Evolutionary conservation across 2,329 filamentous ascomycete species (phyloP).

Genomic region (Neonectria magnoliae): DNA sequence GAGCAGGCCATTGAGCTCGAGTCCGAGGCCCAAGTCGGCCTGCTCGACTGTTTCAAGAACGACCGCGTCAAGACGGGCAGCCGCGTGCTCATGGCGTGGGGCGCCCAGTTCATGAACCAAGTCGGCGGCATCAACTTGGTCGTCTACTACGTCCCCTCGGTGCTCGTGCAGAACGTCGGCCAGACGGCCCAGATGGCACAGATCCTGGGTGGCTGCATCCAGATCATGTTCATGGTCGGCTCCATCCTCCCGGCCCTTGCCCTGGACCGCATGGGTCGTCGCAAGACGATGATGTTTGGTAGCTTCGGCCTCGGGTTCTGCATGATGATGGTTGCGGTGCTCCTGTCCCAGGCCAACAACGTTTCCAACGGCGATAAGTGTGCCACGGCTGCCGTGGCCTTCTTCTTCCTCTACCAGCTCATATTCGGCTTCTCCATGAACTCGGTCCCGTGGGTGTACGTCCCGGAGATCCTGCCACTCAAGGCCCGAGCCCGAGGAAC

Average conservation of each 20-base stretch:
- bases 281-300: conserved; percentile 57
- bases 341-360: conserved; percentile 30
- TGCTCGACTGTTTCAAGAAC: conserved; percentile 27
- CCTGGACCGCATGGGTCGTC: conserved; percentile 51
- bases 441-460: conserved; percentile 31
- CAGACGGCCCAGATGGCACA: conserved; percentile 43
- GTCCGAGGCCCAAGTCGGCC: conserved; percentile 20
- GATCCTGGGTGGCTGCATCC: conserved; percentile 50
- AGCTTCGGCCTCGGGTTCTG: conserved; percentile 40
- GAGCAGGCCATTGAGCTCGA: conserved; percentile 55
- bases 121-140: conserved; percentile 58
- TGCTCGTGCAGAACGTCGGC: conserved; percentile 47
- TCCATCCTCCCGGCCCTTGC: conserved; percentile 47
- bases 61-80: conserved; percentile 30
- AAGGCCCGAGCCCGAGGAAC: conserved; percentile 27
- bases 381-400: conserved; percentile 25
- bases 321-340: conserved; percentile 37
- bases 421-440: conserved; percentile 31
- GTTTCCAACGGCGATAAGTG: conserved; percentile 22
- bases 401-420: conserved; percentile 30
- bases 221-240: conserved; percentile 53
- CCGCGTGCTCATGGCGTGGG: conserved; percentile 32
- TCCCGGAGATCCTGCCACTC: conserved; percentile 29
- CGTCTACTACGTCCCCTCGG: conserved; percentile 48
- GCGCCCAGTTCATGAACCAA: conserved; percentile 50